phyloP scores from a whole-genome alignment of 352 stramenopile species.

The Phytophthora idaei region DNA sequence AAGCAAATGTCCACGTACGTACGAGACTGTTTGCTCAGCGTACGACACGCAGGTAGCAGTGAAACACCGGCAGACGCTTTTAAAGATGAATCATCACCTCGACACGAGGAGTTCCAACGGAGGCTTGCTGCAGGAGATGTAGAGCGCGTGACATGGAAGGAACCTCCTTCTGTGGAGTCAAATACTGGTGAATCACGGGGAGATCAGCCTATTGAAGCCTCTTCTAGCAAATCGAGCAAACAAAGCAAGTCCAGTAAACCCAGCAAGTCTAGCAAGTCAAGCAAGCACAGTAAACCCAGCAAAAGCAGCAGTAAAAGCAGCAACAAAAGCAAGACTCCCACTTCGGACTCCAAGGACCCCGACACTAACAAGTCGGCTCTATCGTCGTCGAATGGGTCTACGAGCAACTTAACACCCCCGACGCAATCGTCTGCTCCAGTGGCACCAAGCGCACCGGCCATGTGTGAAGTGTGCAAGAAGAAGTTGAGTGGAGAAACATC shows the following conservation, averaged over 20 bases:
- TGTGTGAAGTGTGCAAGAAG: constrained; percentile 71
- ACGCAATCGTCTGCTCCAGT: constrained; percentile 21
- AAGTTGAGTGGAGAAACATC: constrained; percentile 48
- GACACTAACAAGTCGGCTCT: constrained; percentile 20
- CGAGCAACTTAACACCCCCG: constrained; percentile 27
- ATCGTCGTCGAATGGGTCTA: constrained; percentile 27
- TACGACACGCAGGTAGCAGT: constrained; percentile 54
- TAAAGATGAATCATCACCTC: constrained; percentile 43
- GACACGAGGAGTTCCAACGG: constrained; percentile 73
- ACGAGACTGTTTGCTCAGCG: constrained; percentile 78
- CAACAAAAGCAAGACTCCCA: constrained; percentile 30
- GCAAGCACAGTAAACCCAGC: constrained; percentile 33
- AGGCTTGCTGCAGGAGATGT: constrained; percentile 66
- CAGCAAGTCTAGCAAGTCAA: constrained; percentile 35
- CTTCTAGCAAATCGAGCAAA: constrained; percentile 28
- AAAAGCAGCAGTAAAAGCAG: constrained; percentile 20
- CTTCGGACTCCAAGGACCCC: constrained; percentile 23
- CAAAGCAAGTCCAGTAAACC: constrained; percentile 37
- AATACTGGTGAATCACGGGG: constrained; percentile 7
- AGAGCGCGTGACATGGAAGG: constrained; percentile 82
- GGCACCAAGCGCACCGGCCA: constrained; percentile 36
- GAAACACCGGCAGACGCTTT: constrained; percentile 50
- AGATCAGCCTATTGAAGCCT: constrained; percentile 19
- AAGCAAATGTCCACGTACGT: constrained; percentile 88
- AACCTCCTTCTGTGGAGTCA: constrained; percentile 49